These are phyloP conservation scores for Spiraea crenata DNA, from an alignment of 331 rosid genomes.

Conservation along the genomic window DNA sequence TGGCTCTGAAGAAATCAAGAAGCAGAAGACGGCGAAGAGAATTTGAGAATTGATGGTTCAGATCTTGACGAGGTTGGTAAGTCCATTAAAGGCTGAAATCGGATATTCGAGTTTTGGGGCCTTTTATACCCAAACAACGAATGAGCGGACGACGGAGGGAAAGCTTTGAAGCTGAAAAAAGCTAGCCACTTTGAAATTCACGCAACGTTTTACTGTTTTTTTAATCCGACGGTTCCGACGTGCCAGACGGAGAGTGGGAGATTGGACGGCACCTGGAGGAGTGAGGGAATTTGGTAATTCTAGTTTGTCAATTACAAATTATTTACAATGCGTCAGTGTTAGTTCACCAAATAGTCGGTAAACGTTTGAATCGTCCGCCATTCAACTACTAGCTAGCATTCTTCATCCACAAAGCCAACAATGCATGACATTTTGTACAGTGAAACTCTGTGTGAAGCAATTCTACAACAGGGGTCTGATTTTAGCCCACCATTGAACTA, in stretches of 20 bases:
- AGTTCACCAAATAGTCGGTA: no score
- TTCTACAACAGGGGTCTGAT: no score
- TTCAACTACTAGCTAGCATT: no score
- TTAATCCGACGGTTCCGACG: background rate
- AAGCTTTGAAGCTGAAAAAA: slow-evolving; percentile 3
- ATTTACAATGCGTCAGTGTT: no score
- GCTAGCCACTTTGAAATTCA: slow-evolving; percentile 33
- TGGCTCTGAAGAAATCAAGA: slow-evolving; percentile 22
- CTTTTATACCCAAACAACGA: background rate
- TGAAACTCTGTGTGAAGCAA: no score
- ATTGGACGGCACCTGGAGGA: background rate
- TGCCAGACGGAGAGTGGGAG: background rate
- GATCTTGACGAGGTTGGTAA: slow-evolving; percentile 22
- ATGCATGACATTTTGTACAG: no score
- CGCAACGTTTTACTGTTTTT: slow-evolving; percentile 28
- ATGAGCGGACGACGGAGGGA: background rate
- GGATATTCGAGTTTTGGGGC: background rate
- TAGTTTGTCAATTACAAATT: no score
- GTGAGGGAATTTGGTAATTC: no score
- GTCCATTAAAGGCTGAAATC: slow-evolving; percentile 12
- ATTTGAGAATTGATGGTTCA: background rate
- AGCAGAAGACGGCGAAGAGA: slow-evolving; percentile 4
- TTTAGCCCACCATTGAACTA: background rate
- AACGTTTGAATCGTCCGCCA: no score
- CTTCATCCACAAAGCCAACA: no score